A percentile compares a stretch with the other conserved stretches of the same genome.
Evolutionary conservation across 176 grass and related monocot species (phyloP).

Genomic region (Cymbopogon citratus): DNA sequence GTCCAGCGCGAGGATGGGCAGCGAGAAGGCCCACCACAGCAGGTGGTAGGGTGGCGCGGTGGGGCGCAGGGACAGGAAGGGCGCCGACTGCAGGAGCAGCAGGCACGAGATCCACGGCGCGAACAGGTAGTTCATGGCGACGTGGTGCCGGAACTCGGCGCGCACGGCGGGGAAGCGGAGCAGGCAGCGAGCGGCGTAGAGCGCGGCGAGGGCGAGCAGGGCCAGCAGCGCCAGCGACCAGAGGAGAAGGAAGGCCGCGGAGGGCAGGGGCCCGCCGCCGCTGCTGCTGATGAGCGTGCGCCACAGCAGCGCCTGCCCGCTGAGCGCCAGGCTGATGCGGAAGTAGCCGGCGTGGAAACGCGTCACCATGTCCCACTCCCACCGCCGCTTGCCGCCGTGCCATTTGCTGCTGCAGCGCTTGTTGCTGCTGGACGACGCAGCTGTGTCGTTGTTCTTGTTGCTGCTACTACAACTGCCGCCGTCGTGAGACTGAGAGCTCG

Average conservation of each 20-base stretch:
- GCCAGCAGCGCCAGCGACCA: constrained; percentile 74
- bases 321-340: constrained; percentile 78
- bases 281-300: constrained; percentile 44
- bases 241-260: constrained; percentile 70
- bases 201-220: constrained; percentile 49
- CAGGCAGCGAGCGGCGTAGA: constrained; percentile 61
- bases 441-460: too few relatives aligned
- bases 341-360: constrained; percentile 90
- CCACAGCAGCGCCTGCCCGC: constrained; percentile 87
- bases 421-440: too few relatives aligned
- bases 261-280: constrained; percentile 15
- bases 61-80: constrained; percentile 42
- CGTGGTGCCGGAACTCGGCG: constrained; percentile 84
- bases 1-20: constrained; percentile 73
- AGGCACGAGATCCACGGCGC: constrained; percentile 95
- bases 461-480: too few relatives aligned
- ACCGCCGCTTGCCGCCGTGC: not conserved
- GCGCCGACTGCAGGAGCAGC: constrained; percentile 68
- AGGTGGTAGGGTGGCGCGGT: constrained; percentile 36
- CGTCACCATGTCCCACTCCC: constrained; percentile 38
- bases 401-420: too few relatives aligned
- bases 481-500: too few relatives aligned
- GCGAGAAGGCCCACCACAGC: constrained; percentile 64
- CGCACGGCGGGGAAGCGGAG: constrained; percentile 55
- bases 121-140: constrained; percentile 95